Evolutionary conservation across 2,329 filamentous ascomycete species (phyloP), one percentile per base, ranked within the genome.

Genomic region (Colletotrichum tamarilloi): DNA sequence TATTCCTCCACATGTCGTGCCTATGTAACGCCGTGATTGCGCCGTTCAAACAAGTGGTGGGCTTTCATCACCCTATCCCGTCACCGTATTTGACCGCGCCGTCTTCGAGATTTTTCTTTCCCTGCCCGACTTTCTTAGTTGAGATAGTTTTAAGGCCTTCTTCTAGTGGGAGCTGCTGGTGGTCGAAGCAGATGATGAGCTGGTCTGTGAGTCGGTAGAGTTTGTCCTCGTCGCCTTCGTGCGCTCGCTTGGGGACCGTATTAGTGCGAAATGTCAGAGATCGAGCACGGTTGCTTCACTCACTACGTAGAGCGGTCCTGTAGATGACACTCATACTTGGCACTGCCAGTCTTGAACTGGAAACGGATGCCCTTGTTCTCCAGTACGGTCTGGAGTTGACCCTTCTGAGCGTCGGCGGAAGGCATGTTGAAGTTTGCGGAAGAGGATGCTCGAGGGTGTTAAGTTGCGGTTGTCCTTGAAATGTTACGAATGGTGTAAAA

Each of bases 261-360:
- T 75, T 22, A 78, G 57, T 38, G 68, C n/a, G 57, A 24, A 7
- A 38, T 28, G 19, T 57, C 46, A 4, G 24, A 28, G 26, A 26
- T 4, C 19, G 30, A 42, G 38, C 46, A 63, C 30, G 57, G 30
- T 19, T 3, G 38, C 38, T 42, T 42, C 30, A 81, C 85, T 74
- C 83, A 87, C 86, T 87, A 86, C 14, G 79, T 67, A 74, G 77
- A 71, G 68, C 85, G 84, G 78, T 87, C 85, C 74, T 86, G 82
- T 5, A 87, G 78, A 24, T 82, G 83, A 79, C 85, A 87, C 60
- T 79, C 75, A 76, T 81, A 82, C 77, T 80, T 81, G 74, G 76
- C 76, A 59, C 72, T 80, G 73, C 85, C 85, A 53, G 85, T 81
- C 80, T 82, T 84, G 80, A 88, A 83, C 59, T 84, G 78, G 81